Conservation (phyloP, 108 stramenopile genomes). For the Cyclotella distinguenda region DNA sequence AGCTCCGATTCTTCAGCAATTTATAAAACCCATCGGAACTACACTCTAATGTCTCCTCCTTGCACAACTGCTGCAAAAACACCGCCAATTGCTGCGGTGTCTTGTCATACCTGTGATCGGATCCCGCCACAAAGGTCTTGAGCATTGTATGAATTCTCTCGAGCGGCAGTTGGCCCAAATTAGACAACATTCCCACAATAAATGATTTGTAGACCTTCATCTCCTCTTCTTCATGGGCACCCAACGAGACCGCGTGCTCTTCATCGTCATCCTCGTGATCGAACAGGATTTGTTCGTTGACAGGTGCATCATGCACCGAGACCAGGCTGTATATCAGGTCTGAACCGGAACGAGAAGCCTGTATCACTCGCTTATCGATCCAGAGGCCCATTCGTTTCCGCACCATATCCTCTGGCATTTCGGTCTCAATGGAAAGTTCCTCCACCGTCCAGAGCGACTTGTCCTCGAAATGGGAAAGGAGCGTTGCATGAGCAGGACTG, state of each 20-base stretch:
- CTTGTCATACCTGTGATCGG: constrained; percentile 84
- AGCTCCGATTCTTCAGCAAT: constrained; percentile 61
- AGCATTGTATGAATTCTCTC: constrained; percentile 87
- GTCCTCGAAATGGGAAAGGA: constrained; percentile 92
- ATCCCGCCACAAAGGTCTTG: constrained; percentile 86
- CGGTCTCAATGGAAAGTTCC: constrained; percentile 73
- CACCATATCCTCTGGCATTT: constrained; percentile 67
- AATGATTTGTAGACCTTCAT: constrained; percentile 81
- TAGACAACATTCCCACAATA: constrained; percentile 88
- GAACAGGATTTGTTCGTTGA: constrained; percentile 47
- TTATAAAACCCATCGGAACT: constrained; percentile 87
- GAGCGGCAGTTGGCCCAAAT: constrained; percentile 76
- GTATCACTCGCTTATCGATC: constrained; percentile 82
- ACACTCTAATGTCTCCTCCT: constrained; percentile 81
- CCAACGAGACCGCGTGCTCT: constrained; percentile 60
- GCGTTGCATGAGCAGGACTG: constrained; percentile 84
- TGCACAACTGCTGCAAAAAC: constrained; percentile 79
- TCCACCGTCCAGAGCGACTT: constrained; percentile 64
- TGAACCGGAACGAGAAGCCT: constrained; percentile 12
- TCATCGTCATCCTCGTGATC: constrained; percentile 64
- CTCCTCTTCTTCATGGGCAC: constrained; percentile 82
- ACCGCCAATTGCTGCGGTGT: constrained; percentile 72
- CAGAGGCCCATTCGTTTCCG: constrained; percentile 82
- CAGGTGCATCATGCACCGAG: constrained; percentile 47
- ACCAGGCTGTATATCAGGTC: constrained; percentile 23